Conservation (phyloP, 352 stramenopile genomes). For the Globisporangium radiosum region DNA sequence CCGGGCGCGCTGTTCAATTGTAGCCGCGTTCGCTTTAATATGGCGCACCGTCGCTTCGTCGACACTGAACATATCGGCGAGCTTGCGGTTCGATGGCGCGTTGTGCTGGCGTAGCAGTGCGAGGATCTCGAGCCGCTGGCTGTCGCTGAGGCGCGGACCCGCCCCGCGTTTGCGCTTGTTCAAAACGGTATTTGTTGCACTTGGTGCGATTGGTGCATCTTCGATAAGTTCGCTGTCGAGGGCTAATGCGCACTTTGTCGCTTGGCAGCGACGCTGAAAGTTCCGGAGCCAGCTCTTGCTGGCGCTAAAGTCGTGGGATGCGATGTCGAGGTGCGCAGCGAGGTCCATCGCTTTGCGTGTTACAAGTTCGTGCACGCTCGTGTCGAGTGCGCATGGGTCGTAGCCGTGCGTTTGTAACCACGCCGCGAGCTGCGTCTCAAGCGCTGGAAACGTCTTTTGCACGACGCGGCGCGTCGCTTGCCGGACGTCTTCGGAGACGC, state of each 20-base stretch:
- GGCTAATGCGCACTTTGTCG: background rate
- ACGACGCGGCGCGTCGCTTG: constrained; percentile 8
- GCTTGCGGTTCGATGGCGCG: constrained; percentile 9
- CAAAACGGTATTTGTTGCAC: background rate
- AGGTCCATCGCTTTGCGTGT: constrained; percentile 9
- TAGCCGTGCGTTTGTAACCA: constrained; percentile 2
- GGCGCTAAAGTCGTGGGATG: constrained; percentile 10
- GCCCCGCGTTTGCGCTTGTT: constrained; percentile 13
- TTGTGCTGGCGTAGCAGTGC: constrained; percentile 5
- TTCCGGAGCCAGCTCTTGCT: constrained; percentile 9
- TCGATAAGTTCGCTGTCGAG: background rate
- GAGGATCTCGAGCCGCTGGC: constrained; percentile 13
- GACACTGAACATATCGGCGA: constrained; percentile 10
- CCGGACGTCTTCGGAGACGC: constrained; percentile 10
- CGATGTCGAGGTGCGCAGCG: constrained; percentile 3
- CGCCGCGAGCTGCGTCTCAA: constrained; percentile 7
- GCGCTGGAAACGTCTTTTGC: constrained; percentile 11
- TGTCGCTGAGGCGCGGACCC: constrained; percentile 10
- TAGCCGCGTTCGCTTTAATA: constrained; percentile 9
- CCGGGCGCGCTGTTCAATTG: constrained; percentile 2
- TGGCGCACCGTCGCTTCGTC: constrained; percentile 14
- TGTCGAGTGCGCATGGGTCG: background rate
- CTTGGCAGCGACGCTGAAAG: constrained; percentile 8
- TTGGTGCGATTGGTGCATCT: background rate
- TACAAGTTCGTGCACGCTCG: background rate